Conservation (phyloP, 1,284 basidiomycete species). For the Neonothopanus nambi region DNA sequence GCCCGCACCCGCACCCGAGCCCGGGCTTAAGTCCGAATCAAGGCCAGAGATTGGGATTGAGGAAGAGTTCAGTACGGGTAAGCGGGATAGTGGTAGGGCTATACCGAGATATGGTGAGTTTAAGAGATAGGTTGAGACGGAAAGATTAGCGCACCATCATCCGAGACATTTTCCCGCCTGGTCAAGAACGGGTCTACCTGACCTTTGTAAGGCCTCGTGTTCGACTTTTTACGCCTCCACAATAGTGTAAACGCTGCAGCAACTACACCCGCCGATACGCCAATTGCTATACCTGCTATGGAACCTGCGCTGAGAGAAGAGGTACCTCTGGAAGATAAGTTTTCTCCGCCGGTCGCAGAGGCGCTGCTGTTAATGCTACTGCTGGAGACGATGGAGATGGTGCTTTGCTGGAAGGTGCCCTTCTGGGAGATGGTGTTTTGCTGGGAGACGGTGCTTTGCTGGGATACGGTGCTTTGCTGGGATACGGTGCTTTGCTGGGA, state of each 20-base stretch:
- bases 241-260: conserved; percentile 5
- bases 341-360: not conserved
- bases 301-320: conserved; percentile 15
- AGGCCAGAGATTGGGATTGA: too few species aligned
- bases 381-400: too few species aligned
- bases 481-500: too few species aligned
- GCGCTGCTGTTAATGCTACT: not conserved
- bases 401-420: too few species aligned
- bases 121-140: not conserved
- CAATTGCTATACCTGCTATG: conserved; percentile 22
- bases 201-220: not conserved
- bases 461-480: too few species aligned
- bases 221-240: conserved; percentile 1
- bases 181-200: conserved; percentile 6
- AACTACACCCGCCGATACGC: conserved; percentile 8
- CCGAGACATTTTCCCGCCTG: not conserved
- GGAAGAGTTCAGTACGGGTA: not conserved
- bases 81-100: too few species aligned
- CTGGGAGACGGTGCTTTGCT: too few species aligned
- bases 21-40: too few species aligned
- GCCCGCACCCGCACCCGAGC: too few species aligned
- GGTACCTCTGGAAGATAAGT: not conserved
- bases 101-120: too few species aligned
- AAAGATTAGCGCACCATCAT: not conserved
- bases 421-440: too few species aligned